Percentiles rank a stretch among this genome's conserved stretches.
phyloP scores from a whole-genome alignment of 2,329 filamentous ascomycete genomes.

The Arthrobotrys megalospora region DNA sequence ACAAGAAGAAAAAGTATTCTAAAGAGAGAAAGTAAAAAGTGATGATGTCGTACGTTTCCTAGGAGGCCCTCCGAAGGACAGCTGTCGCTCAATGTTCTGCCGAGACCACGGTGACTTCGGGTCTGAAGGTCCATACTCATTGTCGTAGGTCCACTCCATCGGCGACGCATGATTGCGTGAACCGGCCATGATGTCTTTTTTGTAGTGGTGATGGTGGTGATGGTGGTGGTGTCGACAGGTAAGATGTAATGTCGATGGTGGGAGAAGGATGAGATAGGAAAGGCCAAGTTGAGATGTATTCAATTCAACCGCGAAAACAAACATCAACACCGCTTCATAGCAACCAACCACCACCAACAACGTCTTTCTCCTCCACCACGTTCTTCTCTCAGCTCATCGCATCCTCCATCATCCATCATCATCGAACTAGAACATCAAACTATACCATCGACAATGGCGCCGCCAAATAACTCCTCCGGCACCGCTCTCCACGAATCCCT shows the following conservation, averaged over 20 bases:
- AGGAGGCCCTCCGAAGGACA: constrained; percentile 36
- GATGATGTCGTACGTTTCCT: constrained; percentile 47
- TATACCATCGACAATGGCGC: constrained; percentile 42
- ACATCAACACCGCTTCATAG: constrained; percentile 42
- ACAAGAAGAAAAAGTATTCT: not conserved
- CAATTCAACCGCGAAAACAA: constrained; percentile 35
- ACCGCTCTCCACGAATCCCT: constrained; percentile 82
- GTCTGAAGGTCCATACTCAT: constrained; percentile 69
- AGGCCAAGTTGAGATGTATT: not conserved
- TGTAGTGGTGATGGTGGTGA: not conserved
- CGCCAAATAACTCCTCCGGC: constrained; percentile 20
- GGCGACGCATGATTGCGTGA: constrained; percentile 68
- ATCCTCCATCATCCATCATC: constrained; percentile 1
- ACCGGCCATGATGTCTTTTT: constrained; percentile 43
- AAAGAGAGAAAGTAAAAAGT: not conserved
- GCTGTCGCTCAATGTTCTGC: constrained; percentile 68
- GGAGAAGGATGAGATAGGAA: not conserved
- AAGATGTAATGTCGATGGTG: not conserved
- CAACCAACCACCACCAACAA: constrained; percentile 45
- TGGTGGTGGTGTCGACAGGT: not conserved
- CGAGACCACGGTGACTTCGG: constrained; percentile 69
- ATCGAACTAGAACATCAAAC: not conserved
- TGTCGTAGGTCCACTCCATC: constrained; percentile 73
- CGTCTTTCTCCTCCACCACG: not conserved
- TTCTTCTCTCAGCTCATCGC: not conserved